A percentile compares a stretch with the other conserved stretches of the same genome.
These are phyloP conservation scores for Liriodendron chinense DNA, from an alignment of 164 flowering plant species.

Conservation along the genomic window DNA sequence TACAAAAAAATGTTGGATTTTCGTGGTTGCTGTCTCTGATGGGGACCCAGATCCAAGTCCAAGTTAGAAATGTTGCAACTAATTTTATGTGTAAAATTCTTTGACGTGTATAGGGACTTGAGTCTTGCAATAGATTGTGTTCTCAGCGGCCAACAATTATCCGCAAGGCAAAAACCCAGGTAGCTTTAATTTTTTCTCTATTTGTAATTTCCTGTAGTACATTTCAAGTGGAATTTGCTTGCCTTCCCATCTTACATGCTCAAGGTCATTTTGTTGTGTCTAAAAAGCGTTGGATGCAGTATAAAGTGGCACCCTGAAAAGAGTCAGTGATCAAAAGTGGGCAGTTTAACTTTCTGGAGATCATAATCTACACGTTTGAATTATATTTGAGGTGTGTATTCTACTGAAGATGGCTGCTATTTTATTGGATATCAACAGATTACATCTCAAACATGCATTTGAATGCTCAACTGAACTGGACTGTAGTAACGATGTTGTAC, in stretches of 20 bases:
- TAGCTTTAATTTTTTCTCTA: constrained; percentile 11
- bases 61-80: not conserved
- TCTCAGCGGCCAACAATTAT: constrained; percentile 66
- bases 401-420: not conserved
- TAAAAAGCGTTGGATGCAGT: constrained; percentile 84
- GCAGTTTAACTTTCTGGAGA: not conserved
- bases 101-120: constrained; percentile 57
- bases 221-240: not conserved
- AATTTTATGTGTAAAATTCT: not conserved
- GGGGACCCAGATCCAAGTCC: not conserved
- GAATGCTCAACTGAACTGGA: too few species aligned
- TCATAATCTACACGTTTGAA: not conserved
- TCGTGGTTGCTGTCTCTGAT: not conserved
- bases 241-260: constrained; percentile 8
- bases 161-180: constrained; percentile 76
- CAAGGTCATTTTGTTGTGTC: constrained; percentile 8
- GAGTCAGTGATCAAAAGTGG: constrained; percentile 12
- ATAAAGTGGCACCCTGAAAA: constrained; percentile 88
- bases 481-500: not conserved
- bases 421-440: not conserved
- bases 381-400: not conserved
- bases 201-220: not conserved
- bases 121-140: constrained; percentile 76
- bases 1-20: not conserved
- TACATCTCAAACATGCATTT: too few species aligned